A percentile compares a stretch with the other conserved stretches of the same genome.
phyloP scores from a whole-genome alignment of 1,139 yeast genomes.

The Pichia sp. region DNA sequence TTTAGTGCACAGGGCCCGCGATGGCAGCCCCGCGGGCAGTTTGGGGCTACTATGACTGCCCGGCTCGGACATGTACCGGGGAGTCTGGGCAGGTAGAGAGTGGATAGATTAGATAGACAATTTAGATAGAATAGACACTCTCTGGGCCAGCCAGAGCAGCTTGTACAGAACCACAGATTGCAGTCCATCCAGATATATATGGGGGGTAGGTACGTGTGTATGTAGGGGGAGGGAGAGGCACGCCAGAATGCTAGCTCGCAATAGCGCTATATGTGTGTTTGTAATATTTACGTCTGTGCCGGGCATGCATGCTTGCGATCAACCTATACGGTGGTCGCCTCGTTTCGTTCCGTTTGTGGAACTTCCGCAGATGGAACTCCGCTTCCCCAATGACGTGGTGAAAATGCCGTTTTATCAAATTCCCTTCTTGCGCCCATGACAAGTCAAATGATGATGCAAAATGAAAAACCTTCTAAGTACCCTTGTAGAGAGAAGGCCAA shows the following conservation, averaged over 20 bases:
- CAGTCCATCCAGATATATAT: slow-evolving; percentile 1
- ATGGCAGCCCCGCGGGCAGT: neutral
- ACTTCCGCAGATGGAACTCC: neutral
- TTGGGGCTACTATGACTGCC: neutral
- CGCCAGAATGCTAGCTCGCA: neutral
- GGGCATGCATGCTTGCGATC: neutral
- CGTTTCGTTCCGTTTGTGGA: neutral
- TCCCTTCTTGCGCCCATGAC: neutral
- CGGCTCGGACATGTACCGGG: neutral
- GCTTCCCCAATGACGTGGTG: neutral
- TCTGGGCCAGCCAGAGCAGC: slow-evolving; percentile 5
- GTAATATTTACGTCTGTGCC: neutral
- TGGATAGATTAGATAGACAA: slow-evolving; percentile 2
- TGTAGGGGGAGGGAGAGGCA: neutral
- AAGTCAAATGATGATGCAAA: neutral
- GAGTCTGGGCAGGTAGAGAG: no score
- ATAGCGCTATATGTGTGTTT: neutral
- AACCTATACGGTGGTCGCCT: neutral
- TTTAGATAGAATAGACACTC: slow-evolving; percentile 1
- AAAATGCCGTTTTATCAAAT: neutral
- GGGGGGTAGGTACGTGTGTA: neutral
- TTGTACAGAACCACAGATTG: neutral
- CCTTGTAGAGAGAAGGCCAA: neutral
- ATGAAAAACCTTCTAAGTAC: neutral
- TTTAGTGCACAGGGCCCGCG: neutral